Evolutionary conservation across 1,139 yeast genomes (phyloP), one percentile per base, ranked within the genome.

Genomic region (Pneumocystis canis): DNA sequence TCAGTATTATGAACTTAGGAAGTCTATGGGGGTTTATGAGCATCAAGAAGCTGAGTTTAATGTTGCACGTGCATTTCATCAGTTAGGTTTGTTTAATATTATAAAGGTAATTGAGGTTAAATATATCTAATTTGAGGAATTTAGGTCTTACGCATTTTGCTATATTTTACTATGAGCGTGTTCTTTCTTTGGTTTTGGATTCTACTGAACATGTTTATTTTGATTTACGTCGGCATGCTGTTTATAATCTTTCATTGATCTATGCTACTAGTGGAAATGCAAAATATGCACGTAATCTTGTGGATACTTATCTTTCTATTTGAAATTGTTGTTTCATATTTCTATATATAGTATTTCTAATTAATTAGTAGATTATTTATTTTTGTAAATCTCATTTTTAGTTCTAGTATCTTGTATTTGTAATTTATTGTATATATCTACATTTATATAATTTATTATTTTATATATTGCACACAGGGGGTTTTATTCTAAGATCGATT

Each of bases 41-140:
- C 72, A 74, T 60, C 95, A 89, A 73, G 98, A 92, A 71, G 84
- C 87, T 0, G 82, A 84, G 62, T 92, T 85, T 72, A 92, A 92
- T 69, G 70, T 89, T 63, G 99, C 94, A 0, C 79, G 96, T 59
- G 79, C 88, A 3, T 92, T 86, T 74, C 97, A 92, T 70, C 79
- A 87, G 74, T 75, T 90, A 16, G 69, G 66, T 28, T 33, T 37
- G 37, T 59, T 41, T 20, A 18, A 11, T 53, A 54, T 59, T 20
- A 14, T 18, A 41, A 64, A 7, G 58, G 18, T 32, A 11, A 39
- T 9, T 37, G 53, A 33, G 11, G 30, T 32, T 20, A 39, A 35
- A 5, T 31, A 18, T 5, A 47, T 56, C 40, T 61, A 35, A 30
- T 58, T 58, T 20, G 58, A 32, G 30, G 16, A n/a, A 9, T 47